These are phyloP conservation scores for Plantago major DNA, from an alignment of 257 asterid genomes.

Conservation along the genomic window DNA sequence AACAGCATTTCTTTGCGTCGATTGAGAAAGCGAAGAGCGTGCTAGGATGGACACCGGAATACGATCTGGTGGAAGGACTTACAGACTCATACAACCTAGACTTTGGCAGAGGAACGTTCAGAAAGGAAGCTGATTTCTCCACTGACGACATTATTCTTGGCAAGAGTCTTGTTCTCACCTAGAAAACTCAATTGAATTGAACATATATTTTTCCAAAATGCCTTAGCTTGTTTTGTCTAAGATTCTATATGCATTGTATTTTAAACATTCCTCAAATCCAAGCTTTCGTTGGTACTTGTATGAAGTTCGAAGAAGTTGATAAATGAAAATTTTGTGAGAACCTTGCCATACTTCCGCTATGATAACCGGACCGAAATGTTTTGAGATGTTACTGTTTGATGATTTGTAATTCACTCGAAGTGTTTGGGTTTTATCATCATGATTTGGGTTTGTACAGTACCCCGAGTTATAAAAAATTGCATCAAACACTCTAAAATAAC, in stretches of 20 bases:
- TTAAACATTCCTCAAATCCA: neutral
- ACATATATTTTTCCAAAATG: no score
- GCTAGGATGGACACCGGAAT: constrained; percentile 78
- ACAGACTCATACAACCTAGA: constrained; percentile 89
- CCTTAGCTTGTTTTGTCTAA: neutral
- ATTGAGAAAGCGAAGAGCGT: constrained; percentile 84
- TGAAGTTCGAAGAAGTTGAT: no score
- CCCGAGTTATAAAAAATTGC: no score
- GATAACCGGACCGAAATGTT: no score
- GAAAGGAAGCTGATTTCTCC: constrained; percentile 91
- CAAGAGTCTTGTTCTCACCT: constrained; percentile 57
- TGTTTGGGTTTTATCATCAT: no score
- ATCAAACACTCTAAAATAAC: no score
- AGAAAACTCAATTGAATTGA: constrained; percentile 26
- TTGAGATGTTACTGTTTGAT: no score
- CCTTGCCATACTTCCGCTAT: no score
- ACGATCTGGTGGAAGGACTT: constrained; percentile 72
- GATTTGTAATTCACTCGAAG: no score
- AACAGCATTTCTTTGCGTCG: constrained; percentile 96
- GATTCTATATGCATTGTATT: neutral
- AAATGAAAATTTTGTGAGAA: no score
- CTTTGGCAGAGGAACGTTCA: constrained; percentile 86
- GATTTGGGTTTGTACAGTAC: no score
- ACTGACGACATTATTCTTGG: constrained; percentile 92
- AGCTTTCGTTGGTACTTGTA: neutral